Conservation (phyloP, 108 stramenopile genomes). For the Conticribra weissflogii region DNA sequence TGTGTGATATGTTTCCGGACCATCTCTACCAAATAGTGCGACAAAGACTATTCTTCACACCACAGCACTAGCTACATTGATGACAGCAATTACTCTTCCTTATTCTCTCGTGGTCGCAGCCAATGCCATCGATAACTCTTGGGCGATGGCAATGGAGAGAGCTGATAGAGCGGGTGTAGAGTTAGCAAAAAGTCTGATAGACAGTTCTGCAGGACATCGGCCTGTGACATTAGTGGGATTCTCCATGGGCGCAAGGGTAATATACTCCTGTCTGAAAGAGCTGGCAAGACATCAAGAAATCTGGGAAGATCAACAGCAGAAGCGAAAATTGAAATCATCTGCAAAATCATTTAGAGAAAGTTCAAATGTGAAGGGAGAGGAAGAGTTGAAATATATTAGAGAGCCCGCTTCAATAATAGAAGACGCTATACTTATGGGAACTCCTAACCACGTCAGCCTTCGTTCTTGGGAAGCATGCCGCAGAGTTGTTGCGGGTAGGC, state of each 20-base stretch:
- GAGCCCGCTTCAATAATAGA: slow-evolving; percentile 90
- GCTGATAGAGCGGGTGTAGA: slow-evolving; percentile 90
- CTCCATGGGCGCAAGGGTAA: slow-evolving; percentile 94
- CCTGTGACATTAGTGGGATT: slow-evolving; percentile 95
- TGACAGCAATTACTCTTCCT: slow-evolving; percentile 81
- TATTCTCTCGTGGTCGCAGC: slow-evolving; percentile 76
- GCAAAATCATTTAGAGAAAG: slow-evolving; percentile 21
- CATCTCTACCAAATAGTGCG: no score
- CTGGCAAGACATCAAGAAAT: slow-evolving; percentile 82
- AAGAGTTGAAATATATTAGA: slow-evolving; percentile 61
- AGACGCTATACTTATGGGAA: slow-evolving; percentile 88
- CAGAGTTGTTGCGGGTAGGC: slow-evolving; percentile 85
- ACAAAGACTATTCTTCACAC: slow-evolving; percentile 77
- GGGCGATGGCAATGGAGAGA: slow-evolving; percentile 89
- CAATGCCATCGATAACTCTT: slow-evolving; percentile 89
- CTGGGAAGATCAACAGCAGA: slow-evolving; percentile 71
- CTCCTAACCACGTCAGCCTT: slow-evolving; percentile 80
- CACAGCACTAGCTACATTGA: slow-evolving; percentile 76
- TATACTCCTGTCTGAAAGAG: slow-evolving; percentile 93
- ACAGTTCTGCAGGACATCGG: slow-evolving; percentile 82
- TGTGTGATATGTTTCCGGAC: no score
- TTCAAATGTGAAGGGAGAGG: slow-evolving; percentile 19
- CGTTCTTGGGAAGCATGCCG: slow-evolving; percentile 87
- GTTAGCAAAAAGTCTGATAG: slow-evolving; percentile 85
- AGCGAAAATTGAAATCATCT: slow-evolving; percentile 22